A percentile compares a stretch with the other conserved stretches of the same genome.
phyloP scores from a whole-genome alignment of 163 green algal genomes.

The Chlamydomonas reinhardtii region DNA sequence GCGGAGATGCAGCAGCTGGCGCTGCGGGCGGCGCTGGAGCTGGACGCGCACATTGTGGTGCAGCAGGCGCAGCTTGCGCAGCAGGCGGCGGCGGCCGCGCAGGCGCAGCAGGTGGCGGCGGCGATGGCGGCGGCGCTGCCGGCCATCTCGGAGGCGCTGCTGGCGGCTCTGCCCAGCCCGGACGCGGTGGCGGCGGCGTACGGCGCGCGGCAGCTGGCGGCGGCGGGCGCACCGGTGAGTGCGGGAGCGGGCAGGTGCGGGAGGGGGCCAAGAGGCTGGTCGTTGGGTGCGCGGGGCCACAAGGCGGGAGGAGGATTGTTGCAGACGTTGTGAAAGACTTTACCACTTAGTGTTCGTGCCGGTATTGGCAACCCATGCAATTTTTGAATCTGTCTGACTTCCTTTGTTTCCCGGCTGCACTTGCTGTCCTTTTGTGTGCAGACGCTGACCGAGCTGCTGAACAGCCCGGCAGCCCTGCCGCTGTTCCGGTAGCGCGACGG shows the following conservation, averaged over 20 bases:
- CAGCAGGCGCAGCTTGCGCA: neutral
- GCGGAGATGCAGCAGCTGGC: slow-evolving; percentile 43
- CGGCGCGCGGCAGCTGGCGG: neutral
- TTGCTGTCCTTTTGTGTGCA: neutral
- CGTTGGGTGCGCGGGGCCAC: neutral
- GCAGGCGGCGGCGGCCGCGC: neutral
- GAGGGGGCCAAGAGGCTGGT: neutral
- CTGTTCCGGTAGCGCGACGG: slow-evolving; percentile 12
- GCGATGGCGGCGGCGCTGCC: neutral
- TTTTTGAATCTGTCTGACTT: too few species aligned
- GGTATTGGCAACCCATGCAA: too few species aligned
- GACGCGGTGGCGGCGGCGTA: slow-evolving; percentile 35
- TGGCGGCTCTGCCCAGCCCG: slow-evolving; percentile 25
- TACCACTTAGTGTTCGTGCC: too few species aligned
- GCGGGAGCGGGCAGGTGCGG: neutral
- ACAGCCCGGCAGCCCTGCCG: neutral
- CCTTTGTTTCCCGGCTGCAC: too few species aligned
- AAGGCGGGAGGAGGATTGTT: neutral
- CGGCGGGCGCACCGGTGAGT: slow-evolving; percentile 5
- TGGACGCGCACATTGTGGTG: slow-evolving; percentile 6
- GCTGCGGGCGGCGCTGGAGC: slow-evolving; percentile 29
- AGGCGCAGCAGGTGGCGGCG: neutral
- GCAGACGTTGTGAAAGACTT: too few species aligned
- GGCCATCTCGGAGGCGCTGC: neutral
- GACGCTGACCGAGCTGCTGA: slow-evolving; percentile 19